These are phyloP conservation scores for Quercus berberidifolia DNA, from an alignment of 306 rosid genomes.

Conservation along the genomic window DNA sequence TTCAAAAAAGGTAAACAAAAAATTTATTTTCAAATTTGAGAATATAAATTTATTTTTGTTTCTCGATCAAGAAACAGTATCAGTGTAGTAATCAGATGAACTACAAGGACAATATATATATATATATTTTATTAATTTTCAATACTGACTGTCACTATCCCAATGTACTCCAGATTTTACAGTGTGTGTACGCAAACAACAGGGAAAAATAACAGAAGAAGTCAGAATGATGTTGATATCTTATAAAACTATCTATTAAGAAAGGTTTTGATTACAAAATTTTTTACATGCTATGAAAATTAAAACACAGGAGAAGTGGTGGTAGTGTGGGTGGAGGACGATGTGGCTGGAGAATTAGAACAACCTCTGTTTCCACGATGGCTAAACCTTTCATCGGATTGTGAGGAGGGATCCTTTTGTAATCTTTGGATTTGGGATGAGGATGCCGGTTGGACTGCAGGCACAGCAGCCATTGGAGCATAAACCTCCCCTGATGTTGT, in stretches of 20 bases:
- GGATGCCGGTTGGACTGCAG: constrained; percentile 23
- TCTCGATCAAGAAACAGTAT: neutral
- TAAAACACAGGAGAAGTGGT: constrained; percentile 41
- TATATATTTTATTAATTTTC: constrained; percentile 29
- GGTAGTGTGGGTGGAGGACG: constrained; percentile 67
- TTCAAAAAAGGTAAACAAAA: neutral
- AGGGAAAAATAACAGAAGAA: constrained; percentile 1
- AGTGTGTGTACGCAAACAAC: constrained; percentile 14
- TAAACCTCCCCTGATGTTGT: constrained; percentile 45
- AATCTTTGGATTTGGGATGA: constrained; percentile 27
- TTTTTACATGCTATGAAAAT: constrained; percentile 22
- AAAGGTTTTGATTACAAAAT: constrained; percentile 32
- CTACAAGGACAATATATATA: neutral
- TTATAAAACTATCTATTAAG: constrained; percentile 18
- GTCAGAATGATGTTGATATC: constrained; percentile 19
- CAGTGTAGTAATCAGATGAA: neutral
- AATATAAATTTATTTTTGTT: neutral
- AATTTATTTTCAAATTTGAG: neutral
- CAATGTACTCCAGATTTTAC: constrained; percentile 19
- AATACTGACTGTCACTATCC: constrained; percentile 34
- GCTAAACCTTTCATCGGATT: constrained; percentile 48
- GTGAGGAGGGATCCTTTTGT: constrained; percentile 30
- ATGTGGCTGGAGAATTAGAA: constrained; percentile 68
- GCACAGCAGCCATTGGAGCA: constrained; percentile 64
- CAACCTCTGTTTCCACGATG: constrained; percentile 46